Conservation (phyloP, 257 asterid species). For the Solanum clarkiae region DNA sequence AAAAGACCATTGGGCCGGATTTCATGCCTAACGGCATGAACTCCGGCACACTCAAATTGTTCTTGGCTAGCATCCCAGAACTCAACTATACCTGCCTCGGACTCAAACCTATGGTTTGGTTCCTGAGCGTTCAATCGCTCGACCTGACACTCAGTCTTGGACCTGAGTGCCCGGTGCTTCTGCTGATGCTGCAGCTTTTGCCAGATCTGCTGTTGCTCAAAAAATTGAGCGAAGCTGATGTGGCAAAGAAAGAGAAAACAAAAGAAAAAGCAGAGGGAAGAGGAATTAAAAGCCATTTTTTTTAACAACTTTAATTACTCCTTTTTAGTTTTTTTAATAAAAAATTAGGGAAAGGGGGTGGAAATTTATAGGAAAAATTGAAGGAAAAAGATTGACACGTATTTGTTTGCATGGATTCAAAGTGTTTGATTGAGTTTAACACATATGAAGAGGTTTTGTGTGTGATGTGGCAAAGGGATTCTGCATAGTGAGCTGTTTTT, state of each 20-base stretch:
- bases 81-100: conserved; percentile 36
- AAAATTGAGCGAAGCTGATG: conserved; percentile 16
- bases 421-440: neutral
- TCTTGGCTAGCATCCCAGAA: conserved; percentile 19
- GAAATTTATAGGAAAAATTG: neutral
- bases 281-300: neutral
- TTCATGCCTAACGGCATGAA: conserved; percentile 16
- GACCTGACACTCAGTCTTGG: conserved; percentile 27
- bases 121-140: conserved; percentile 26
- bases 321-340: neutral
- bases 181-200: conserved; percentile 11
- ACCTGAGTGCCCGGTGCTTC: conserved; percentile 34
- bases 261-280: conserved; percentile 3
- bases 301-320: neutral
- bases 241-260: conserved; percentile 10
- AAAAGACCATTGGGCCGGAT: conserved; percentile 34
- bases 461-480: neutral
- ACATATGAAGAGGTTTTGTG: neutral
- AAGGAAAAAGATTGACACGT: neutral
- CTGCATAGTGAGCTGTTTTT: neutral
- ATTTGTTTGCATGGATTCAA: neutral
- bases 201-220: conserved; percentile 11
- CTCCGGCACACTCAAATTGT: conserved; percentile 37
- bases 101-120: conserved; percentile 9
- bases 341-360: neutral